A percentile compares a stretch with the other conserved stretches of the same genome.
phyloP scores from a whole-genome alignment of 345 rosid genomes.

The Gossypium mustelinum region DNA sequence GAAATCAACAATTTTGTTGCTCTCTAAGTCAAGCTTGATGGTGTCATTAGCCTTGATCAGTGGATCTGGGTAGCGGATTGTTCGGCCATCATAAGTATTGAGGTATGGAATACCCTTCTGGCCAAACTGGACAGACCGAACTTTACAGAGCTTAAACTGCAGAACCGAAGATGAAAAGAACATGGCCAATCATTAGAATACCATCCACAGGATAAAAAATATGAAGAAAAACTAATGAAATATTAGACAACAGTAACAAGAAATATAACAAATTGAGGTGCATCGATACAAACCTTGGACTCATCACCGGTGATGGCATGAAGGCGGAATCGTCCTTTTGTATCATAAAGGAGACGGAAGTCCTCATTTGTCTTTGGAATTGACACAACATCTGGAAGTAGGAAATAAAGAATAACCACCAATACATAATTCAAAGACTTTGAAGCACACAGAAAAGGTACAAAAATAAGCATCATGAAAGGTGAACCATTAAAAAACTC shows the following conservation, averaged over 20 bases:
- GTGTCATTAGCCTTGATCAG: slow-evolving; percentile 58
- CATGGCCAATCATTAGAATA: background rate
- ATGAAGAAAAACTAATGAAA: too few relatives aligned
- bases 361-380: slow-evolving; percentile 60
- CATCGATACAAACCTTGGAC: slow-evolving; percentile 33
- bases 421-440: background rate
- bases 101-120: slow-evolving; percentile 56
- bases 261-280: background rate
- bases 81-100: slow-evolving; percentile 59
- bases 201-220: too few relatives aligned
- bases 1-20: slow-evolving; percentile 42
- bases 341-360: slow-evolving; percentile 55
- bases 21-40: slow-evolving; percentile 47
- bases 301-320: slow-evolving; percentile 52
- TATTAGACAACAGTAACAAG: background rate
- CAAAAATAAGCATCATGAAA: too few relatives aligned
- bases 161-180: background rate
- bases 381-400: slow-evolving; percentile 47
- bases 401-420: background rate
- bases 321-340: slow-evolving; percentile 58
- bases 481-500: too few relatives aligned
- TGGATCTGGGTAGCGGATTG: slow-evolving; percentile 64
- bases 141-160: slow-evolving; percentile 54
- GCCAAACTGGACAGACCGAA: slow-evolving; percentile 44
- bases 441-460: too few relatives aligned